Percentiles rank a stretch among this genome's conserved stretches.
phyloP scores from a whole-genome alignment of 1,284 basidiomycete species.

The Leccinum subfulvum region DNA sequence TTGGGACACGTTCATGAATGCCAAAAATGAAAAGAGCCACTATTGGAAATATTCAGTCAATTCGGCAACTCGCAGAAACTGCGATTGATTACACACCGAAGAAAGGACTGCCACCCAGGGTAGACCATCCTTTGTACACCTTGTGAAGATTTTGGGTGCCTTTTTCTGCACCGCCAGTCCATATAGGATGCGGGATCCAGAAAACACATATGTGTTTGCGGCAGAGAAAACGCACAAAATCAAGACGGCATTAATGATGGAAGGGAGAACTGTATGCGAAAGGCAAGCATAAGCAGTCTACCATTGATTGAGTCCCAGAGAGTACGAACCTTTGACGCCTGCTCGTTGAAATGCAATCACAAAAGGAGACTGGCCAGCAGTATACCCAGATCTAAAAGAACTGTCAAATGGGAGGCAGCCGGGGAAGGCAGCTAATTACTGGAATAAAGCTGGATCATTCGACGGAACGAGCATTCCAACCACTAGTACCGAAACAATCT shows the following conservation, averaged over 20 bases:
- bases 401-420: slow-evolving; percentile 11
- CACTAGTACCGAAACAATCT: slow-evolving; percentile 70
- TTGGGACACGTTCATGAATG: slow-evolving; percentile 22
- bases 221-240: slow-evolving; percentile 82
- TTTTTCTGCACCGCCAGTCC: slow-evolving; percentile 78
- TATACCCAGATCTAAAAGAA: slow-evolving; percentile 41
- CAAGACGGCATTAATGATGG: slow-evolving; percentile 67
- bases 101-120: slow-evolving; percentile 9
- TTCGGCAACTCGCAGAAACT: background rate
- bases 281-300: background rate
- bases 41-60: slow-evolving; percentile 38
- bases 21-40: slow-evolving; percentile 33
- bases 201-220: slow-evolving; percentile 79
- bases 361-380: slow-evolving; percentile 71
- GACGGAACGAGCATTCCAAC: slow-evolving; percentile 82
- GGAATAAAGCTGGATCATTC: slow-evolving; percentile 59
- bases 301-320: background rate
- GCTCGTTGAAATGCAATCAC: slow-evolving; percentile 81
- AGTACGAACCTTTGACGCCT: slow-evolving; percentile 56
- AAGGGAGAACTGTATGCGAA: slow-evolving; percentile 49
- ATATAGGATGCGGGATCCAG: slow-evolving; percentile 80
- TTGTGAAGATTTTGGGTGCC: slow-evolving; percentile 57
- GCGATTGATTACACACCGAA: slow-evolving; percentile 4
- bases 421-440: slow-evolving; percentile 28
- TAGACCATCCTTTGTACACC: slow-evolving; percentile 52